These are phyloP conservation scores for Astrocystis sublimbata DNA, from an alignment of 495 filamentous ascomycete species.

Conservation along the genomic window DNA sequence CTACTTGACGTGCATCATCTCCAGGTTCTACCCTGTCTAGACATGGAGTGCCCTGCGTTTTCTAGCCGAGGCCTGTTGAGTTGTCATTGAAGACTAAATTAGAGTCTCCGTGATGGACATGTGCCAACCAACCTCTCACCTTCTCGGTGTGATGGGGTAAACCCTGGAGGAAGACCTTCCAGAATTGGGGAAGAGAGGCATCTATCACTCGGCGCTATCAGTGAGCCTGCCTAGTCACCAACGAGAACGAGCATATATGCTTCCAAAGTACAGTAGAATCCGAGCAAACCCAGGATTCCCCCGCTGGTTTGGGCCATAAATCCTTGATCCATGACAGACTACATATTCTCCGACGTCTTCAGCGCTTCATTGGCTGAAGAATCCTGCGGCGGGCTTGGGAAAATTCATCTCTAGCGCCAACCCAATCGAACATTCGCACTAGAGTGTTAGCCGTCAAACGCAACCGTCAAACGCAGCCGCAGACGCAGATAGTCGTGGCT, in stretches of 20 bases:
- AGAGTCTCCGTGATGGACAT: neutral
- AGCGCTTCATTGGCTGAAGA: neutral
- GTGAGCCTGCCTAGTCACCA: neutral
- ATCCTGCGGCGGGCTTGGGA: neutral
- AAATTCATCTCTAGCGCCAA: neutral
- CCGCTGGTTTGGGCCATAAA: neutral
- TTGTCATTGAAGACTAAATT: conserved; percentile 6
- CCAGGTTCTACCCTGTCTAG: neutral
- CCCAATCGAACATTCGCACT: neutral
- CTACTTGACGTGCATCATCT: neutral
- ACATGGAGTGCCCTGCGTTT: neutral
- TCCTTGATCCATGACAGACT: neutral
- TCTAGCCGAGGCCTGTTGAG: no score
- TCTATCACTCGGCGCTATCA: neutral
- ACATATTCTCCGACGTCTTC: neutral
- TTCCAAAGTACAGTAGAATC: no score
- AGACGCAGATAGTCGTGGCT: no score
- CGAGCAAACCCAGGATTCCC: neutral
- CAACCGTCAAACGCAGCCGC: neutral
- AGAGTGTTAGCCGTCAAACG: neutral
- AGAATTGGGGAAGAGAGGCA: neutral
- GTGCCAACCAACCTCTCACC: neutral
- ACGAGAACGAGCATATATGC: no score
- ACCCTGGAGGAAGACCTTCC: neutral
- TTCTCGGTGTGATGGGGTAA: conserved; percentile 1